Conservation (phyloP, 352 stramenopile species). For the Phytophthora cactorum region DNA sequence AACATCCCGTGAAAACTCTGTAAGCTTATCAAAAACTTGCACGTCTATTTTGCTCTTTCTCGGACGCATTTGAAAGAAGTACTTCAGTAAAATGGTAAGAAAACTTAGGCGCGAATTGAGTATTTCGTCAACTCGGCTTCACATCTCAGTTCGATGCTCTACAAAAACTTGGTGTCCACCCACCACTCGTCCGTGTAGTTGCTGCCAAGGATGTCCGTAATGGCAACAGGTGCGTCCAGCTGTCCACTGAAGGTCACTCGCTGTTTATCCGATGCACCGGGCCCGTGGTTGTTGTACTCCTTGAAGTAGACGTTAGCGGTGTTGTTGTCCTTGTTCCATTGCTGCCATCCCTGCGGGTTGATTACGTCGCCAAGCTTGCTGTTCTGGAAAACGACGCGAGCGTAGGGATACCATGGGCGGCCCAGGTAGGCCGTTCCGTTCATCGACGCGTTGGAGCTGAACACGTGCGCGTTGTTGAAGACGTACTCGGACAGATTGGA, state of each 20-base stretch:
- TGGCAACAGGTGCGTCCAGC: slow-evolving; percentile 1
- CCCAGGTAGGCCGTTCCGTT: slow-evolving; percentile 13
- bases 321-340: slow-evolving; percentile 14
- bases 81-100: background rate
- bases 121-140: background rate
- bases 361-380: slow-evolving; percentile 13
- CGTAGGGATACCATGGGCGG: slow-evolving; percentile 16
- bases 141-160: background rate
- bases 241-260: slow-evolving; percentile 3
- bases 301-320: slow-evolving; percentile 15
- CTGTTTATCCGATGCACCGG: background rate
- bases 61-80: background rate
- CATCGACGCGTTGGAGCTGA: background rate
- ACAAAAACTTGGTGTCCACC: slow-evolving; percentile 12
- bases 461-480: slow-evolving; percentile 7
- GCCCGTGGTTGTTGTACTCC: slow-evolving; percentile 10
- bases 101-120: background rate
- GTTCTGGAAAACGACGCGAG: slow-evolving; percentile 14
- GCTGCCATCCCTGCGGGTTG: slow-evolving; percentile 9
- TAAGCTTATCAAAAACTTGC: background rate
- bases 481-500: slow-evolving; percentile 7
- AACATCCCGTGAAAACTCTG: background rate
- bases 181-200: slow-evolving; percentile 6
- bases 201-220: slow-evolving; percentile 7
- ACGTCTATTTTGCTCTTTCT: slow-evolving; percentile 12